Evolutionary conservation across 345 rosid species (phyloP), one percentile per base, ranked within the genome.

Genomic region (Citrus reticulata): DNA sequence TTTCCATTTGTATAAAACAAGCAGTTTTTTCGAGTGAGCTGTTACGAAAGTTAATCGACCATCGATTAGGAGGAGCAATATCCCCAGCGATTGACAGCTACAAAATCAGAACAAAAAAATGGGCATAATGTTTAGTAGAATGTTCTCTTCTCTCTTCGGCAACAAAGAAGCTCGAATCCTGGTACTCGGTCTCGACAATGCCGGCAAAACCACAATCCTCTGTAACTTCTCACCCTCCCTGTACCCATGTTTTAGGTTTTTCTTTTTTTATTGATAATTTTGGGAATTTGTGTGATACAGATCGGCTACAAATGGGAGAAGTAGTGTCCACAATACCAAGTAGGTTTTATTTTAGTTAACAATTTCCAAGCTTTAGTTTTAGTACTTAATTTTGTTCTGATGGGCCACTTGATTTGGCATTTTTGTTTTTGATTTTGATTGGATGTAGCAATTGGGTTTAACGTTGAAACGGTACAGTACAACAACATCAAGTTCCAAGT

Each of bases 261-360:
- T 73, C 78, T 61, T 68, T n/a, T 10, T 6, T 81, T 54, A 76
- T 51, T 63, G 55, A 7, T 61, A 40, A 20, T 51, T 79, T 30
- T 19, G 27, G 61, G 25, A 40, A 16, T 51, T 80, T 74, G 32
- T 19, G 27, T 70, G 25, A 42, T 68, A n/a, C 91, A 93, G 98
- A 93, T 95, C 93, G 98, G 89, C 92, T 91, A 79, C 98, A 95
- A 90, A 95, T 95, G 96, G 97, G 99, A 10, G 98, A 95, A 83
- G 98, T 93, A 66, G 98, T 93, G 51, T 93, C 97, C 46, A 95
- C 96, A 62, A 95, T 95, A 83, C 97, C 99, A 55, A 95, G 98
- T 93, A 35, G 10, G 73, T 76, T 49, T 37, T 17, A 14, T 19
- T 30, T 75, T 46, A 39, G n/a, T 78, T 1, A 22, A 32, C 19